Conservation (phyloP, 345 rosid genomes). For the Nasturtium officinale region DNA sequence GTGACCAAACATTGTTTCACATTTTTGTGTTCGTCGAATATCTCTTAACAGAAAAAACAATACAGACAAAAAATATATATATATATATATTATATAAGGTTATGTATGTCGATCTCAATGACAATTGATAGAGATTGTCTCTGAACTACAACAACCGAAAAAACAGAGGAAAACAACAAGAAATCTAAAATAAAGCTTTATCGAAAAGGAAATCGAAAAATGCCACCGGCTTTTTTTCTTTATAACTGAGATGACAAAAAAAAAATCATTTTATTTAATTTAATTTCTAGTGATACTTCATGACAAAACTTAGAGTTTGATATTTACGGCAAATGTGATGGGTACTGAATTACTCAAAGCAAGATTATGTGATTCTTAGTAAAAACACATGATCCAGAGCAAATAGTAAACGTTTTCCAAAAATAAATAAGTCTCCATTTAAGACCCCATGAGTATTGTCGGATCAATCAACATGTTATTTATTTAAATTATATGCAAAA, state of each 20-base stretch:
- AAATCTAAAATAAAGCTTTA: not conserved
- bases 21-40: conserved; percentile 11
- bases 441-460: not conserved
- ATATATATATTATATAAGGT: not conserved
- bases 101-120: conserved; percentile 8
- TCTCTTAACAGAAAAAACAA: not conserved
- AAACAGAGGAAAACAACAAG: conserved; percentile 6
- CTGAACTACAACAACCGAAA: not conserved
- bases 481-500: not conserved
- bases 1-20: conserved; percentile 5
- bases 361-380: not conserved
- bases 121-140: not conserved
- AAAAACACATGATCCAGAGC: not conserved
- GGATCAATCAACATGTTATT: not conserved
- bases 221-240: not conserved
- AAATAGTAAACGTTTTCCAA: not conserved
- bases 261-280: not conserved
- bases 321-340: not conserved
- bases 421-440: not conserved
- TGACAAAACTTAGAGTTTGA: not conserved
- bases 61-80: not conserved
- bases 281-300: not conserved
- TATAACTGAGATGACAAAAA: not conserved
- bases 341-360: not conserved
- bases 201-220: not conserved